Evolutionary conservation across 768 basidiomycete genomes (phyloP), one percentile per base, ranked within the genome.

Genomic region (Rubroboletus pulcherrimus): DNA sequence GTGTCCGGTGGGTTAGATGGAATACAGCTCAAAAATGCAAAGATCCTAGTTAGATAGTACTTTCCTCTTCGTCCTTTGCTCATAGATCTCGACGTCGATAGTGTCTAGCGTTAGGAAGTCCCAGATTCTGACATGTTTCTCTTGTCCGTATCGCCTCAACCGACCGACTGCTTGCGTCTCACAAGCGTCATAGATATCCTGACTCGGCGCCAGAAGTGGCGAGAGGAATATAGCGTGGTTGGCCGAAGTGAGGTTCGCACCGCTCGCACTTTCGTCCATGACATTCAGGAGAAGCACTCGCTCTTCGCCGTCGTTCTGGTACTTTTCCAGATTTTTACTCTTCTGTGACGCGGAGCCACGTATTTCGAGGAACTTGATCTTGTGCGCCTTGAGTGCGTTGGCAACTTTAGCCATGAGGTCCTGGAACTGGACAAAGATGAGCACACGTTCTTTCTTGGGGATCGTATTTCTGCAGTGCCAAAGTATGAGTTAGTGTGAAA

Each of bases 211-310:
- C 37, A 95, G 86, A 38, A 98, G 79, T 9, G 95, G 95, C 10
- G 92, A 94, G 53, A 98, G 77, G 79, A 98, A 98, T 68, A 97
- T 87, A 37, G 93, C 94, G 66, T 95, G 93, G 72, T 94, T 98
- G 19, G 95, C 95, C 35, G 83, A 85, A 4, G 94, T 97, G 67
- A 98, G 74, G 69, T 98, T 98, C 61, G 90, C 89, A 42, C 92
- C 92, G 56, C 90, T 91, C n/a, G 92, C 91, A 58, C 91, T 93
- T 72, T 95, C 93, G 71, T 96, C 93, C 84, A 91, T 93, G 59
- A 96, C 89, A 63, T 93, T 93, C 58, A 98, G 75, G 51, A 98
- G 77, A 44, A 98, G 77, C 15, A 94, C 93, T 33, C 86, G 82
- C 62, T 90, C 89, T 54, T 80, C 75, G 64, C 86, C 83, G 42